Evolutionary conservation across 208 protist genomes (phyloP).

Genomic region (Giardia muris): DNA sequence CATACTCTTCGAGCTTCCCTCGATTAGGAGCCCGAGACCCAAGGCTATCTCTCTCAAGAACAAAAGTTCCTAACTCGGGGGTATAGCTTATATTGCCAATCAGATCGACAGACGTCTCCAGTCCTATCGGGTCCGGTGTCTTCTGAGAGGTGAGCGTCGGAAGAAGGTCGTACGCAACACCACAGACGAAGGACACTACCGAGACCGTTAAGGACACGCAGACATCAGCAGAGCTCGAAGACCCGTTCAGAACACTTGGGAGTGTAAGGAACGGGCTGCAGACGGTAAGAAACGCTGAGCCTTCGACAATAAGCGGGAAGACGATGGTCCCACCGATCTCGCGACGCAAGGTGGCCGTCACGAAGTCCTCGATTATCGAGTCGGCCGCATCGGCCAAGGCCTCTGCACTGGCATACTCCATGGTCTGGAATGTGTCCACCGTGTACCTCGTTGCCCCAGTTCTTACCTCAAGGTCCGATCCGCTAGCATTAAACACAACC

Average conservation of each 20-base stretch:
- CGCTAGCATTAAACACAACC: not conserved
- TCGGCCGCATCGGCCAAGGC: not conserved
- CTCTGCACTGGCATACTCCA: not conserved
- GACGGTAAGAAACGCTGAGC: not conserved
- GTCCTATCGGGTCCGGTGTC: not conserved
- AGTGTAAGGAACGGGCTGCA: not conserved
- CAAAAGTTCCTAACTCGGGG: not conserved
- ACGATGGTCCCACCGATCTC: not conserved
- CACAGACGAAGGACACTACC: not conserved
- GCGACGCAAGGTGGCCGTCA: not conserved
- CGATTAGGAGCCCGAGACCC: not conserved
- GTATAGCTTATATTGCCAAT: not conserved
- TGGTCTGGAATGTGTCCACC: not conserved
- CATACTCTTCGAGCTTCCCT: not conserved
- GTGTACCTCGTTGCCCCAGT: not conserved
- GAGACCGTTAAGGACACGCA: not conserved
- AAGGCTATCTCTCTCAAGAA: not conserved
- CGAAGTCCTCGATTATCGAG: not conserved
- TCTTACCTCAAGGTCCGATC: not conserved
- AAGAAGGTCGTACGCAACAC: not conserved
- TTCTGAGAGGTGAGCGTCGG: not conserved
- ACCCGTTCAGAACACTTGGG: not conserved
- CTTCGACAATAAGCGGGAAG: not conserved
- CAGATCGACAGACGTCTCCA: not conserved
- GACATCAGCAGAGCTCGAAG: not conserved